These are phyloP conservation scores for Fusarium sp. DNA, from an alignment of 2,329 filamentous ascomycete species.

Conservation along the genomic window DNA sequence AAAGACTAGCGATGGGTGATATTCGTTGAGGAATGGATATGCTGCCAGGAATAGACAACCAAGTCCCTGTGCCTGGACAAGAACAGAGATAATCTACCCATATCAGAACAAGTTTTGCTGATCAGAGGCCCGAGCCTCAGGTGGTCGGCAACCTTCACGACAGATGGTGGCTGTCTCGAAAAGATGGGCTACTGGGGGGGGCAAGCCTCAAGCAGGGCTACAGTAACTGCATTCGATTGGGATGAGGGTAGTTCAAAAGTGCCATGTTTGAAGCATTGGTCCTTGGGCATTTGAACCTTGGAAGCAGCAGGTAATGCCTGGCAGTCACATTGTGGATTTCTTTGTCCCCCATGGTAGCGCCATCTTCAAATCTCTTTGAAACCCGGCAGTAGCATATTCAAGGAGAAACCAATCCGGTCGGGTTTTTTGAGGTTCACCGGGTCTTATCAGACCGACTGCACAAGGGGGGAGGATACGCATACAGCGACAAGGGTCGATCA, in stretches of 20 bases:
- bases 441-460: conserved; percentile 47
- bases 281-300: neutral
- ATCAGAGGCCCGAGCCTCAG: conserved; percentile 40
- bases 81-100: conserved; percentile 38
- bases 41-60: conserved; percentile 12
- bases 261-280: neutral
- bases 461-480: conserved; percentile 6
- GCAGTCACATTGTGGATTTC: conserved; percentile 10
- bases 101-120: conserved; percentile 39
- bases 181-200: neutral
- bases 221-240: neutral
- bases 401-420: conserved; percentile 14
- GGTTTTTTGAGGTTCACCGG: conserved; percentile 23
- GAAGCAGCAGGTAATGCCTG: conserved; percentile 12
- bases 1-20: neutral
- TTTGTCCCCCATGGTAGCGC: neutral
- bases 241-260: conserved; percentile 13
- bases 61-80: conserved; percentile 39
- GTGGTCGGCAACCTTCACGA: conserved; percentile 34
- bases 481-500: conserved; percentile 37
- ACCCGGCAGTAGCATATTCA: conserved; percentile 9
- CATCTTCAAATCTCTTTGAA: conserved; percentile 3
- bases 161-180: conserved; percentile 20
- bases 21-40: conserved; percentile 6
- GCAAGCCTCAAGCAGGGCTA: neutral